Evolutionary conservation across 2,329 filamentous ascomycete species (phyloP), one percentile per base, ranked within the genome.

Genomic region (Penicillium sumatraense): DNA sequence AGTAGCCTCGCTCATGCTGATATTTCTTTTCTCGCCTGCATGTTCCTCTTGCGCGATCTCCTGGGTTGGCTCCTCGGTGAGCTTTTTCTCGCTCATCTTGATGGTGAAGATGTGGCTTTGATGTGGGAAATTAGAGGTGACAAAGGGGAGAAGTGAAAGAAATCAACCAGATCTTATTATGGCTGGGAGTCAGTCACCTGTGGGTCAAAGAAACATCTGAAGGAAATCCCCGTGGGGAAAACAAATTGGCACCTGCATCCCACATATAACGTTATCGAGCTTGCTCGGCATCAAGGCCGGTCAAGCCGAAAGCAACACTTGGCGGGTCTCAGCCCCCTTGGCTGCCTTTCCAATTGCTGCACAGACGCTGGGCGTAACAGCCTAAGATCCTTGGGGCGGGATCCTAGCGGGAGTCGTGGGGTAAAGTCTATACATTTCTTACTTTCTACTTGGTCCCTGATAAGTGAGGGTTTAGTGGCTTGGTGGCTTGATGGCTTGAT

Each of bases 231-330:
- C 42, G 27, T 46, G 42, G 42, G 42, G 42, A 46, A 46, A 46
- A 31, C 16, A 29, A n/a, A 44, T 46, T 46, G 42, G 42, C 42
- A 33, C 18, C 42, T 46, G 42, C 42, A 46, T 46, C 42, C 4
- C n/a, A 46, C 42, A 46, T 46, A 46, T 46, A 46, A 46, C 42
- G 42, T 46, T 46, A 46, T 46, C 27, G 42, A 46, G 16, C 27
- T 31, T 27, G 16, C 27, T 21, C 26, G 42, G 42, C 9, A n/a
- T 46, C 26, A 46, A 23, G 4, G 42, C 42, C 42, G 42, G 10
- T 31, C 21, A 20, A 46, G 27, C 42, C 42, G 42, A 31, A 46
- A 44, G 40, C 16, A 31, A 46, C 27, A 16, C 42, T 46, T 46
- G 42, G 42, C 42, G 26, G 27, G 42, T 46, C 42, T 46, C 42